Base-by-base conservation (phyloP, 2,329 filamentous ascomycete genomes). In the Tolypocladium ophioglossoides region DNA sequence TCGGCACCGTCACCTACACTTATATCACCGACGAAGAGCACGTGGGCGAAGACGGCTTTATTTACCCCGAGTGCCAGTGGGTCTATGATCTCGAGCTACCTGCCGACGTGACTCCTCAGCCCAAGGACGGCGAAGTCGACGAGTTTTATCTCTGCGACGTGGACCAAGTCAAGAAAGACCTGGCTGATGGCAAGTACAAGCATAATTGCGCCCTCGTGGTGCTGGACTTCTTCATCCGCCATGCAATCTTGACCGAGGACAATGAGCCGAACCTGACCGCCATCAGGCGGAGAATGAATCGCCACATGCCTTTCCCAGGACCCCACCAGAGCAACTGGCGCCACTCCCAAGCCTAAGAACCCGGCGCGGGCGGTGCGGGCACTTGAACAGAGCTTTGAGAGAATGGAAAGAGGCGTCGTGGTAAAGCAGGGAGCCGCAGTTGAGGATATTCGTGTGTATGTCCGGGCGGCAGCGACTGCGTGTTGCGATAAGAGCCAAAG, bases 61-160 rank as follows among this genome's bases (percentile, higher is more conserved):
- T 96, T 66, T 92, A 95, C 71, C 94, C 94, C 0, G 94, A 97
- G 72, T 85, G 84, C 63, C 86, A 97, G 71, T 96, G 91, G 75
- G 76, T 96, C 47, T 99, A 94, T 72, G 91, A 99, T 68, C 74
- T 97, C 58, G 85, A 90, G 69, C 74, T 99, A 58, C 80, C 85
- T 2, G 70, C 74, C 6, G 82, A 84, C 56, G 77, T 90, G 4
- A 73, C 82, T 38, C 91, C 87, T 14, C 80, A 78, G 66, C 91
- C 92, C 20, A 85, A 87, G 55, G 94, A 99, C 68, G 85, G 86
- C 52, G 94, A 99, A 73, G 94, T 96, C 5, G 89, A 91, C 64
- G 82, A 83, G 57, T 97, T 97, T 67, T 80, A 83, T 65, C 75
- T 96, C 55, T 85, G 83, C 79, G 84, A 79, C 1, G 78, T 96